Base-by-base conservation (phyloP, 2,329 filamentous ascomycete species). In the Cordyceps cicadae region DNA sequence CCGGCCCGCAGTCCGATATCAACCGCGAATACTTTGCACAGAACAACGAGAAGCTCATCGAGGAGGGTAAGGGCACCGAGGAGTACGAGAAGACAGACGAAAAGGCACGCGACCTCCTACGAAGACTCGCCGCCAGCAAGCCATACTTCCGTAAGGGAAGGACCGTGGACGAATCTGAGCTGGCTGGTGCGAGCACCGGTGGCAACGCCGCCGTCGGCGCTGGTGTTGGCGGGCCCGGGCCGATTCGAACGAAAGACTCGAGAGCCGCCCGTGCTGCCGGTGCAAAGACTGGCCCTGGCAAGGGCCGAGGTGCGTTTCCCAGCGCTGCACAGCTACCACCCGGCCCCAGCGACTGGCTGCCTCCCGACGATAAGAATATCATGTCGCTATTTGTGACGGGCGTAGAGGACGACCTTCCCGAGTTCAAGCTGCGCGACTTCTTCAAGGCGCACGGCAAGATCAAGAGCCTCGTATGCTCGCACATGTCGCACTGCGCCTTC, bases 1-100 rank as follows among this genome's bases (percentile, higher is more conserved):
- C 94, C 0, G 94, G 94, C 0, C 94, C 94, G 0, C 85, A 91
- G 64, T 96, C 90, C 72, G 88, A 90, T 60, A 90, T 99, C 74
- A 99, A 99, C 77, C 81, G 94, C 67, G 92, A 99, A 75, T 99
- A 94, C 75, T 99, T 96, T 74, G 94, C 94, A 15, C 94, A 99
- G 72, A 94, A 97, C 71, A 92, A 97, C 74, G 93, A 97, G 77
- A 89, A 87, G 69, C 91, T 95, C 63, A 92, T 99, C 54, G 92
- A 97, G 70, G 92, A 97, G 67, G 94, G 94, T 2, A 82, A 89
- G 64, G 88, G 87, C 17, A 81, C 90, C 9, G 94, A 97, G 71
- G 92, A 90, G 66, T 97, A 97, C 71, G 92, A 96, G 64, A 96
- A 97, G 80, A 94, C 93, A 1, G 94, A 99, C 68, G 93, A 97